A percentile compares a stretch with the other conserved stretches of the same genome.
Evolutionary conservation across 805 yeast genomes (phyloP).

Genomic region (Kregervanrija fluxuum): DNA sequence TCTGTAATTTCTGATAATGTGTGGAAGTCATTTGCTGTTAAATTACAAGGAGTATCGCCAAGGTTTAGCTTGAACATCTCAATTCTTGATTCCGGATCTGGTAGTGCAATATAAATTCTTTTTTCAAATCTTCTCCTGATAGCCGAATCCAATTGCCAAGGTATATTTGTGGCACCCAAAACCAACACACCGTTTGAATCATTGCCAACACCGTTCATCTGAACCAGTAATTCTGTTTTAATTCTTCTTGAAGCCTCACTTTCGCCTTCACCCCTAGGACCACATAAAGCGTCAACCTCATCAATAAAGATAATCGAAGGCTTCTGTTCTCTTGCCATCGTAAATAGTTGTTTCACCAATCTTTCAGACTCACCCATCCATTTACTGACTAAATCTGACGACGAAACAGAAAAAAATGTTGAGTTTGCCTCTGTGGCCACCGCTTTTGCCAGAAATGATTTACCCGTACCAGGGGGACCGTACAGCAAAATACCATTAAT

Average conservation of each 20-base stretch:
- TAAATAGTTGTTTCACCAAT: constrained; percentile 87
- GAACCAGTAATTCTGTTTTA: constrained; percentile 91
- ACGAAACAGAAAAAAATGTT: constrained; percentile 93
- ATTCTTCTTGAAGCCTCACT: constrained; percentile 94
- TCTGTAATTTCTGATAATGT: constrained; percentile 88
- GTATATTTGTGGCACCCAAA: constrained; percentile 95
- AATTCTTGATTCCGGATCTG: constrained; percentile 87
- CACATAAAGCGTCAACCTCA: constrained; percentile 96
- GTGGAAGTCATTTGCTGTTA: constrained; percentile 66
- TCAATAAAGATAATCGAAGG: constrained; percentile 96
- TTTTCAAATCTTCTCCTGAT: constrained; percentile 93
- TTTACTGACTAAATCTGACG: constrained; percentile 90
- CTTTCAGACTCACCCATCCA: constrained; percentile 99
- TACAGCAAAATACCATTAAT: constrained; percentile 81
- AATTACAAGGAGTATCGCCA: constrained; percentile 79
- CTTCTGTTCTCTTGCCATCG: constrained; percentile 93
- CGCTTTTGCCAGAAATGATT: constrained; percentile 93
- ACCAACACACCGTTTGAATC: constrained; percentile 90
- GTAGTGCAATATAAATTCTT: constrained; percentile 90
- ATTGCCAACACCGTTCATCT: constrained; percentile 98
- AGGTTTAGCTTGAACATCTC: constrained; percentile 93
- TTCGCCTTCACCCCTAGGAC: constrained; percentile 97
- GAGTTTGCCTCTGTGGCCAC: constrained; percentile 98
- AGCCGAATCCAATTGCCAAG: constrained; percentile 98
- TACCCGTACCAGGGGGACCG: constrained; percentile 98